These are phyloP conservation scores for Hamigera avellanea DNA, from an alignment of 495 filamentous ascomycete species.

Conservation along the genomic window DNA sequence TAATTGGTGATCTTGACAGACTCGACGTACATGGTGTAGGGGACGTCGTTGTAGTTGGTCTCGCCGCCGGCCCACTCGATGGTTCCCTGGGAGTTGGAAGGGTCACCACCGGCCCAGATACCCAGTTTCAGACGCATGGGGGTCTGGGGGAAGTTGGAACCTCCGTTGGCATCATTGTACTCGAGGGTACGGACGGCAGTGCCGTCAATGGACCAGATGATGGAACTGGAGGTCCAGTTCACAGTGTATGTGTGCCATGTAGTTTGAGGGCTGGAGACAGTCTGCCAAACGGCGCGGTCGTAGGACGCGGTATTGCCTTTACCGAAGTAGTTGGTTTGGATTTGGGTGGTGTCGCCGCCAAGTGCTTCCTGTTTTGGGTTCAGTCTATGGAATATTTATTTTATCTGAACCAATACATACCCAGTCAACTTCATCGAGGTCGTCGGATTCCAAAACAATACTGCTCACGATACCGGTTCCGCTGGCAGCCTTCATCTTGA, in stretches of 20 bases:
- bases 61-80: constrained; percentile 64
- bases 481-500: constrained; percentile 58
- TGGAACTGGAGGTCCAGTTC: constrained; percentile 64
- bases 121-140: constrained; percentile 78
- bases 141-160: constrained; percentile 76
- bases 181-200: constrained; percentile 56
- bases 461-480: constrained; percentile 71
- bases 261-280: constrained; percentile 50
- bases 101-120: constrained; percentile 72
- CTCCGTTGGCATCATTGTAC: constrained; percentile 47
- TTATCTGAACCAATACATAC: constrained; percentile 33
- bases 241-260: constrained; percentile 74
- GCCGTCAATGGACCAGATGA: constrained; percentile 74
- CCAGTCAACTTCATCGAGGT: constrained; percentile 94
- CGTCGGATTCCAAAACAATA: constrained; percentile 77
- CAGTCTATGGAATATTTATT: too few relatives aligned
- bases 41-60: constrained; percentile 53
- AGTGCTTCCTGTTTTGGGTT: constrained; percentile 39
- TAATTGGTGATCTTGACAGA: constrained; percentile 26
- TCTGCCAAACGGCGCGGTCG: constrained; percentile 54
- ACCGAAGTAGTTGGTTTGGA: constrained; percentile 92
- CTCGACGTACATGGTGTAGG: constrained; percentile 60
- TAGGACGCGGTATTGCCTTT: constrained; percentile 74
- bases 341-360: constrained; percentile 49
- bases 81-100: constrained; percentile 44